Conservation (phyloP, 441 rosid species). For the Populus hybrid region DNA sequence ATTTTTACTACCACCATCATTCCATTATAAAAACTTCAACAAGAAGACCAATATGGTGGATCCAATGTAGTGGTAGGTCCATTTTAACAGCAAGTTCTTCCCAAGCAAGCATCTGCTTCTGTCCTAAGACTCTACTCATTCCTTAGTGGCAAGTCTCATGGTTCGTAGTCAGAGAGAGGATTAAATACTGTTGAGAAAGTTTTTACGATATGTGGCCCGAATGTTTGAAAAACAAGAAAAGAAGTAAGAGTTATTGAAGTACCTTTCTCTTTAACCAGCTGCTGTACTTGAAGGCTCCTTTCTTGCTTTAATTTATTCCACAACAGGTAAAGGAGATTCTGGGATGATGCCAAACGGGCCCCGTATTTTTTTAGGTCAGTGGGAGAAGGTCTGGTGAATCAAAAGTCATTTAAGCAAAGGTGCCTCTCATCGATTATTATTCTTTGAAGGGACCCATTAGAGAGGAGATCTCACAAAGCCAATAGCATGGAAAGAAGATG, state of each 20-base stretch:
- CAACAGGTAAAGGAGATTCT: slow-evolving; percentile 71
- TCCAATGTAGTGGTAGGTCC: slow-evolving; percentile 26
- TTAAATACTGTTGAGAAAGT: slow-evolving; percentile 41
- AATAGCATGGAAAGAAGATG: slow-evolving; percentile 44
- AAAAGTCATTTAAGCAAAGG: slow-evolving; percentile 60
- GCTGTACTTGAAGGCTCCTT: slow-evolving; percentile 45
- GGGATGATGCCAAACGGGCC: slow-evolving; percentile 60
- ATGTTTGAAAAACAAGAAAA: slow-evolving; percentile 75
- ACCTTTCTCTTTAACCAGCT: slow-evolving; percentile 66
- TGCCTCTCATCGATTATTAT: slow-evolving; percentile 63
- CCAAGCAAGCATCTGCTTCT: slow-evolving; percentile 30
- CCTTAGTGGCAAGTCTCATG: slow-evolving; percentile 25
- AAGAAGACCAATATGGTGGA: slow-evolving; percentile 21
- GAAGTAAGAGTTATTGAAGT: slow-evolving; percentile 37
- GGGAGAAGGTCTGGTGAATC: slow-evolving; percentile 60
- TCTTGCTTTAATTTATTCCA: slow-evolving; percentile 57
- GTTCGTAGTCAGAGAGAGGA: slow-evolving; percentile 52
- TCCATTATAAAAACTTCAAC: slow-evolving; percentile 15
- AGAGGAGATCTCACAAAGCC: slow-evolving; percentile 40
- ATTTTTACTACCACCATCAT: slow-evolving; percentile 13
- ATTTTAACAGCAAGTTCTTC: slow-evolving; percentile 35
- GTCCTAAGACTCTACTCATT: slow-evolving; percentile 16
- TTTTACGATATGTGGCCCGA: slow-evolving; percentile 53
- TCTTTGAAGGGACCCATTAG: slow-evolving; percentile 53
- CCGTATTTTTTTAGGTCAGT: slow-evolving; percentile 27